Conservation (phyloP, 129 eudicot genomes). For the Apium graveolens region DNA sequence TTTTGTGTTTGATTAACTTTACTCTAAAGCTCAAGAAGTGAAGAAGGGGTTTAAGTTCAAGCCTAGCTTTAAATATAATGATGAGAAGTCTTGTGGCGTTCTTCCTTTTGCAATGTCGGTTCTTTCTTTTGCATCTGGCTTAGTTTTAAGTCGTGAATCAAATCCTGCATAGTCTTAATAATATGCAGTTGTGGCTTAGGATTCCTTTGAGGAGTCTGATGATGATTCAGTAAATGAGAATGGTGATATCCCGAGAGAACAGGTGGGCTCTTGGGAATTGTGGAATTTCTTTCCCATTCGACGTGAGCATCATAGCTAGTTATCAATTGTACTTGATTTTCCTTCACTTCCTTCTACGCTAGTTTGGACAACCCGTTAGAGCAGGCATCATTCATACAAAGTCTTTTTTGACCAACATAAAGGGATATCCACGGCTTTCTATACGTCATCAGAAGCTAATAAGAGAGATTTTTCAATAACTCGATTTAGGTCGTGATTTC, state of each 20-base stretch:
- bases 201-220: slow-evolving; percentile 67
- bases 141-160: slow-evolving; percentile 88
- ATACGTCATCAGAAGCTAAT: slow-evolving; percentile 74
- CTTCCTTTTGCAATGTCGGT: slow-evolving; percentile 92
- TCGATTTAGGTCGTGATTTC: slow-evolving; percentile 90
- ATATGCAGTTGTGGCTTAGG: slow-evolving; percentile 98
- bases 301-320: slow-evolving; percentile 84
- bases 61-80: slow-evolving; percentile 48
- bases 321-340: slow-evolving; percentile 83
- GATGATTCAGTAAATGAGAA: slow-evolving; percentile 36
- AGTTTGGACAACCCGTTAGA: slow-evolving; percentile 99
- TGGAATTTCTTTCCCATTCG: slow-evolving; percentile 87
- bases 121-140: too few species aligned
- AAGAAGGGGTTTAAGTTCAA: slow-evolving; percentile 14
- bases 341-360: slow-evolving; percentile 76
- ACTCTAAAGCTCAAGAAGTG: background rate
- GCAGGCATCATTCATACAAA: slow-evolving; percentile 68
- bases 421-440: slow-evolving; percentile 80
- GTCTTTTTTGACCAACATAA: slow-evolving; percentile 76
- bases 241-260: slow-evolving; percentile 35
- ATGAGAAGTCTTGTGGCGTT: slow-evolving; percentile 23
- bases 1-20: too few species aligned
- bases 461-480: slow-evolving; percentile 59
- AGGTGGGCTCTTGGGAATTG: slow-evolving; percentile 78
- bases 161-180: slow-evolving; percentile 61